Evolutionary conservation across 1,284 basidiomycete genomes (phyloP), one percentile per base, ranked within the genome.

Genomic region (Trichosporon ovoides): DNA sequence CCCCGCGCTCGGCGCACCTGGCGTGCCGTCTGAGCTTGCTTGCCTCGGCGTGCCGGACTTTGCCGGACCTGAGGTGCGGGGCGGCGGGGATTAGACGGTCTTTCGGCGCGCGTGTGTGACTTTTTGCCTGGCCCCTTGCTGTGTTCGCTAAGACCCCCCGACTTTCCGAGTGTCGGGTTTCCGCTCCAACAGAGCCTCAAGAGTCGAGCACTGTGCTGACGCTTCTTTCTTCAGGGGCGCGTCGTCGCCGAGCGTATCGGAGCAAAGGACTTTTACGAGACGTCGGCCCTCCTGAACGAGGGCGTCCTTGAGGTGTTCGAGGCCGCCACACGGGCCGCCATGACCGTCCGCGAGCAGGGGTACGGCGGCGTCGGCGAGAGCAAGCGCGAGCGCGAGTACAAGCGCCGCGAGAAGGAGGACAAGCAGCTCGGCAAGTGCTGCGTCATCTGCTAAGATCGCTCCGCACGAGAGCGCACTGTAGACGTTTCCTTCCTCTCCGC

Each of bases 241-340:
- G 81, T 84, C 49, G 87, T 90, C 16, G 89, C 90, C 7, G 80
- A 82, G 43, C 82, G 80, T 36, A 94, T 95, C 65, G 89, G 91
- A 37, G 93, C 93, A 20, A 83, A 90, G 28, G 88, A 85, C 40
- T 97, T 95, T 81, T 91, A 91, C 77, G 93, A 96, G 76, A 96
- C 92, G 70, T 91, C 88, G 3, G 88, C 93, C 20, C 81, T 96
- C 54, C 86, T 87, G 74, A 93, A 93, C 67, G 86, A 92, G 76
- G 93, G 93, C 49, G 93, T 96, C 13, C 93, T 96, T 77, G 88
- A 92, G 66, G 89, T 96, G 37, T 97, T 96, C 66, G 93, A 97
- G 80, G 87, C 89, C 0, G 93, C 93, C 31, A 96, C 92, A 18
- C 82, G 93, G 36, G 91, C 90, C 36, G 92, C 91, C 70, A 94